Conservation (phyloP, 169 alveolate species). For the Blepharisma undulans region DNA sequence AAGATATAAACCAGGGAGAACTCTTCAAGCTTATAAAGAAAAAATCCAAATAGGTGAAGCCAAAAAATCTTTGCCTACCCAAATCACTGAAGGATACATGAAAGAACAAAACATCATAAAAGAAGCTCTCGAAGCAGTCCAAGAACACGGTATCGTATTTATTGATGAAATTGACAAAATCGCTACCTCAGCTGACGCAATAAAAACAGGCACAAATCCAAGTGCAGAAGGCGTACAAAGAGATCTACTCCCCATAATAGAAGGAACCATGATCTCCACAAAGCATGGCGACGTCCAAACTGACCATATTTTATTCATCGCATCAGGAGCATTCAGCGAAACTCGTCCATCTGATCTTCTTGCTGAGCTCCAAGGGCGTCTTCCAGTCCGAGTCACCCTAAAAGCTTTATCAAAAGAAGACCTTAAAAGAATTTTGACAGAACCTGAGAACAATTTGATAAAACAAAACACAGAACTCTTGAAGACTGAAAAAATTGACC, state of each 20-base stretch:
- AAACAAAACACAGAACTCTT: slow-evolving; percentile 80
- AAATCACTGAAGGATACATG: slow-evolving; percentile 18
- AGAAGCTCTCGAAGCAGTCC: slow-evolving; percentile 78
- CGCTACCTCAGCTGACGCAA: slow-evolving; percentile 38
- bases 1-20: slow-evolving; percentile 32
- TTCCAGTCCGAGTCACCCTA: slow-evolving; percentile 86
- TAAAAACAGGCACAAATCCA: slow-evolving; percentile 79
- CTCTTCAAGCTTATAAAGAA: slow-evolving; percentile 6
- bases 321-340: slow-evolving; percentile 90
- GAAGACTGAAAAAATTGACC: slow-evolving; percentile 80
- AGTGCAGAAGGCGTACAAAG: slow-evolving; percentile 92
- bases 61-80: neutral
- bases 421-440: slow-evolving; percentile 75
- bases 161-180: slow-evolving; percentile 92
- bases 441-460: slow-evolving; percentile 81
- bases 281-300: slow-evolving; percentile 86
- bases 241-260: slow-evolving; percentile 89
- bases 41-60: slow-evolving; percentile 26
- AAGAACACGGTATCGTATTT: slow-evolving; percentile 89
- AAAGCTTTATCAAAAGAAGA: slow-evolving; percentile 80
- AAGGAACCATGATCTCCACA: slow-evolving; percentile 87
- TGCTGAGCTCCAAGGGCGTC: slow-evolving; percentile 90
- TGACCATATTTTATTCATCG: slow-evolving; percentile 88
- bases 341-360: slow-evolving; percentile 88
- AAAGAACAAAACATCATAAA: slow-evolving; percentile 68